These are phyloP conservation scores for Mortierella sp. DNA, from an alignment of 371 early-diverging fungal species.

Conservation along the genomic window DNA sequence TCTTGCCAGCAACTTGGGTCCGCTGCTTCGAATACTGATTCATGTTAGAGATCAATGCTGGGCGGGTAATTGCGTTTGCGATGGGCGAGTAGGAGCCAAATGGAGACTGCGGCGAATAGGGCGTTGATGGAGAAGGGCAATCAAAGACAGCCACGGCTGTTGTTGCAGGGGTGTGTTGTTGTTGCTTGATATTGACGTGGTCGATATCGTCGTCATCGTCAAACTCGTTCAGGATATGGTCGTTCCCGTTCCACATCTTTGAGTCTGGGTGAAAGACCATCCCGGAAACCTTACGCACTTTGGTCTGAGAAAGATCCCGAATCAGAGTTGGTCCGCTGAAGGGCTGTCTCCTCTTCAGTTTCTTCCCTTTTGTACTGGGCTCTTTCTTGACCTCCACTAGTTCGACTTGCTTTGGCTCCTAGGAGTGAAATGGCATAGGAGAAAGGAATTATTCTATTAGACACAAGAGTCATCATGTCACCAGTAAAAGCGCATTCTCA, in stretches of 20 bases:
- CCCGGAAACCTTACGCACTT: slow-evolving; percentile 32
- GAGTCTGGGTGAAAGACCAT: slow-evolving; percentile 30
- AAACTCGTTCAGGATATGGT: slow-evolving; percentile 35
- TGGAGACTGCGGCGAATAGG: background rate
- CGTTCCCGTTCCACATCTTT: slow-evolving; percentile 46
- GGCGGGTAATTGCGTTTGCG: slow-evolving; percentile 21
- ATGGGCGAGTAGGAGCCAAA: background rate
- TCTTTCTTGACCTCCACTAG: background rate
- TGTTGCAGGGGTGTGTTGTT: background rate
- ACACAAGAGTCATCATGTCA: background rate
- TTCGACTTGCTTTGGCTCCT: slow-evolving; percentile 1
- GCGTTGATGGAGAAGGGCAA: slow-evolving; percentile 6
- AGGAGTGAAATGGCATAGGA: background rate
- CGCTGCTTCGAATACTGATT: slow-evolving; percentile 36
- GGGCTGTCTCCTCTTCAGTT: slow-evolving; percentile 27
- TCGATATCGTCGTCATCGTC: slow-evolving; percentile 17
- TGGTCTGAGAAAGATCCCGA: slow-evolving; percentile 42
- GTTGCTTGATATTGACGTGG: background rate
- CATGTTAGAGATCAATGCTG: slow-evolving; percentile 51
- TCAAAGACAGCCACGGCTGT: background rate
- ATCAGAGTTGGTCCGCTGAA: slow-evolving; percentile 36
- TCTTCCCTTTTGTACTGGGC: background rate
- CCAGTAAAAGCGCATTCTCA: background rate
- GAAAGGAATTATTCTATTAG: background rate
- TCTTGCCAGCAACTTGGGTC: slow-evolving; percentile 51